Percentiles rank a stretch among this genome's conserved stretches.
Evolutionary conservation across 2,329 filamentous ascomycete genomes (phyloP).

Genomic region (Ascosphaera aggregata): DNA sequence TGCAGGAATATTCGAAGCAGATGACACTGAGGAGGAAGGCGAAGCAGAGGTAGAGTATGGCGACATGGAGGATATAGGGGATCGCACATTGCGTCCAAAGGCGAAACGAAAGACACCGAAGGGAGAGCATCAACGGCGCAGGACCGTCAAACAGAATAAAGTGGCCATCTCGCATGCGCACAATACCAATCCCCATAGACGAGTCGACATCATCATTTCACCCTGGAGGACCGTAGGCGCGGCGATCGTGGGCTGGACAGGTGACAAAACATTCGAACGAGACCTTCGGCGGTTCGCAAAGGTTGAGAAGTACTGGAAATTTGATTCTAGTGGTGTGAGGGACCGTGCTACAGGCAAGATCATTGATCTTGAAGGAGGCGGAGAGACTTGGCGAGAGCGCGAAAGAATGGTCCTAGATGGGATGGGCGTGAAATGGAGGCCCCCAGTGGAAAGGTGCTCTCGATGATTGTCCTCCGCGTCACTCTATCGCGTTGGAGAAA

Average conservation of each 20-base stretch:
- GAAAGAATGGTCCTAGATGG: constrained; percentile 63
- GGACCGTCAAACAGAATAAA: neutral
- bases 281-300: constrained; percentile 67
- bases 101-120: neutral
- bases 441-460: constrained; percentile 44
- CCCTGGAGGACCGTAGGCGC: constrained; percentile 81
- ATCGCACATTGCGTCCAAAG: neutral
- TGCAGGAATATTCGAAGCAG: neutral
- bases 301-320: constrained; percentile 49
- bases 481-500: too few relatives aligned
- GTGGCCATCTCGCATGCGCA: neutral
- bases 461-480: constrained; percentile 22
- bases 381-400: constrained; percentile 39
- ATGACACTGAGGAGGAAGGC: neutral
- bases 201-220: constrained; percentile 78
- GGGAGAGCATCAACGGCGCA: neutral
- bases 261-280: constrained; percentile 72
- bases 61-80: neutral
- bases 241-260: constrained; percentile 70
- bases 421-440: constrained; percentile 43
- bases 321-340: constrained; percentile 73
- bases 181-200: constrained; percentile 52
- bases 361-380: constrained; percentile 37
- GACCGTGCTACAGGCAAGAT: constrained; percentile 35
- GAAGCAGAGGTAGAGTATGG: neutral